Evolutionary conservation across 2,329 filamentous ascomycete species (phyloP).

Genomic region (Hypocreales sp.): DNA sequence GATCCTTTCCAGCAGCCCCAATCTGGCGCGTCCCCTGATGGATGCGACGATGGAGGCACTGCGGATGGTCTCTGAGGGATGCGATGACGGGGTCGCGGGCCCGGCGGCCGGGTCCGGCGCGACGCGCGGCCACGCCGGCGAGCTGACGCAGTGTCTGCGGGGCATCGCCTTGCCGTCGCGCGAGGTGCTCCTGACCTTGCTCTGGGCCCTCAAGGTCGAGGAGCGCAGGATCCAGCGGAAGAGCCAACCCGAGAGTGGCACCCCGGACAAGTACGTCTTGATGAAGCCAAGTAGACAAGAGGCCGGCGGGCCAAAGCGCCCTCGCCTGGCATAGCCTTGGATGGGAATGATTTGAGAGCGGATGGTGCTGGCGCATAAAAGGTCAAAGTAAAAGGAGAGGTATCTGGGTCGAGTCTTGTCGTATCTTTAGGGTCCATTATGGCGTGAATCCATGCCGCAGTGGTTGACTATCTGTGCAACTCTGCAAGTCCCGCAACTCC

Average conservation of each 20-base stretch:
- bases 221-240: constrained; percentile 17
- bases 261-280: constrained; percentile 8
- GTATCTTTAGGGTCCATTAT: too few relatives aligned
- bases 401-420: too few relatives aligned
- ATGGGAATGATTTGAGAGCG: too few relatives aligned
- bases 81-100: constrained; percentile 28
- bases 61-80: constrained; percentile 52
- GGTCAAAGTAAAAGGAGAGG: too few relatives aligned
- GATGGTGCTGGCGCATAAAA: too few relatives aligned
- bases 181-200: constrained; percentile 30
- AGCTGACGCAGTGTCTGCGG: constrained; percentile 20
- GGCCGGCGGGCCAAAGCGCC: constrained; percentile 5
- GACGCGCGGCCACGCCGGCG: constrained; percentile 20
- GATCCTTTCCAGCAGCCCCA: constrained; percentile 59
- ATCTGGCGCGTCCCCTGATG: constrained; percentile 56
- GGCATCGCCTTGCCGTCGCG: constrained; percentile 26
- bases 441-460: too few relatives aligned
- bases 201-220: constrained; percentile 29
- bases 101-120: constrained; percentile 15
- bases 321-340: constrained; percentile 9
- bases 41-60: constrained; percentile 61
- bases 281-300: constrained; percentile 7
- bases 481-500: too few relatives aligned
- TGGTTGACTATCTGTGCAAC: too few relatives aligned
- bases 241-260: constrained; percentile 9